Conservation (phyloP, 2,329 filamentous ascomycete genomes). For the Oidium heveae region DNA sequence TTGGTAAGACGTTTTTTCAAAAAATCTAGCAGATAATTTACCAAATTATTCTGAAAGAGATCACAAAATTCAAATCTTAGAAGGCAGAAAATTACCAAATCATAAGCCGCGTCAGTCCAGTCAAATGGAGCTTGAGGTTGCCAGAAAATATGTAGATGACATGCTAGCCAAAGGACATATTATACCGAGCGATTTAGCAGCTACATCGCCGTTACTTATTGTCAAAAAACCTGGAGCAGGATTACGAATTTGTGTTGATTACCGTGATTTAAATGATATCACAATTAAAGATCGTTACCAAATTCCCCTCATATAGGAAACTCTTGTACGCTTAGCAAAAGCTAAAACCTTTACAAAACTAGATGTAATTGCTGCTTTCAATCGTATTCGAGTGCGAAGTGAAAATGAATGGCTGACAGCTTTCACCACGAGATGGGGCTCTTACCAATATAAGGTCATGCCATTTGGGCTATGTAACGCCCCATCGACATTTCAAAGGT, state of each 20-base stretch:
- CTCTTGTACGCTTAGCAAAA: background rate
- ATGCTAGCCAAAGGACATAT: background rate
- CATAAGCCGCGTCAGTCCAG: no score
- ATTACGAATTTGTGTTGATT: no score
- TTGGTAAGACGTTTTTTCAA: background rate
- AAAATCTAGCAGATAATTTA: no score
- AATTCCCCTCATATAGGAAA: background rate
- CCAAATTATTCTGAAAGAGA: no score
- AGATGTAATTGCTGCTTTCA: constrained; percentile 2
- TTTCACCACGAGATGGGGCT: background rate
- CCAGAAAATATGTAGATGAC: background rate
- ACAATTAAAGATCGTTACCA: background rate
- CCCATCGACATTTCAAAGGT: background rate
- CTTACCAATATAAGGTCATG: background rate
- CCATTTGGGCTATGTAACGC: background rate
- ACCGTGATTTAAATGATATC: background rate
- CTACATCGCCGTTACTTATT: background rate
- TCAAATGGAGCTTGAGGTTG: background rate
- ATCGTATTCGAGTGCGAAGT: constrained; percentile 2
- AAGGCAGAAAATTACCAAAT: no score
- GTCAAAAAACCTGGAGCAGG: background rate
- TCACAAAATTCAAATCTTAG: no score
- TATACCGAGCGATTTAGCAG: background rate
- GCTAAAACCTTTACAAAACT: constrained; percentile 1
- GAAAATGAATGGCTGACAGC: constrained; percentile 6